These are phyloP conservation scores for Gonapodya prolifera DNA, from an alignment of 192 early-diverging fungal species.

Conservation along the genomic window DNA sequence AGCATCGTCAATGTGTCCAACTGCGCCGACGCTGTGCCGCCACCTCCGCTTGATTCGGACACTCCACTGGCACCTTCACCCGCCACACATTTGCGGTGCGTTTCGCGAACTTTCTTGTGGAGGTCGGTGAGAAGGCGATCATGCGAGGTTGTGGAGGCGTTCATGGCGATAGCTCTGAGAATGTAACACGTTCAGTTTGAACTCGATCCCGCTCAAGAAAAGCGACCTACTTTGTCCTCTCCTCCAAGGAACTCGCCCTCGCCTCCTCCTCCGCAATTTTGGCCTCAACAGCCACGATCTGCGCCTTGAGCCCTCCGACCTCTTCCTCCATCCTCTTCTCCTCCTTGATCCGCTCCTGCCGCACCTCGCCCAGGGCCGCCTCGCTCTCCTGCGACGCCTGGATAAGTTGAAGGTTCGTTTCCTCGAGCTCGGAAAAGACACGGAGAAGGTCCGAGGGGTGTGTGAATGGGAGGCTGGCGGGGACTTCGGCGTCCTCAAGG, in stretches of 20 bases:
- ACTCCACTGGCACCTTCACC: conserved; percentile 43
- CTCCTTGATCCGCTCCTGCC: conserved; percentile 37
- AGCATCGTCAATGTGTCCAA: conserved; percentile 42
- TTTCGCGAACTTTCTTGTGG: conserved; percentile 44
- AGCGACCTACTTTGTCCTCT: conserved; percentile 27
- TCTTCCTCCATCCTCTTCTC: conserved; percentile 33
- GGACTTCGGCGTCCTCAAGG: conserved; percentile 20
- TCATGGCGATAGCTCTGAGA: no score
- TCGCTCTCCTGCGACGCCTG: conserved; percentile 51
- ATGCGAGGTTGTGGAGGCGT: no score
- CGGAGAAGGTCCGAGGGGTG: conserved; percentile 38
- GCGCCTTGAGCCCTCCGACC: no score
- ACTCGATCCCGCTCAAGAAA: not conserved
- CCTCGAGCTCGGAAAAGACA: conserved; percentile 45
- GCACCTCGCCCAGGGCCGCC: conserved; percentile 41
- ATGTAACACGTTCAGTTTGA: no score
- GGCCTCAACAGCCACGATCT: conserved; percentile 38
- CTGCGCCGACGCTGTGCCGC: no score
- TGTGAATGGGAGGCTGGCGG: conserved; percentile 31
- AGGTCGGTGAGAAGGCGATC: conserved; percentile 39
- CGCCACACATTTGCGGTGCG: conserved; percentile 38
- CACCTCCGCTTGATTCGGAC: no score
- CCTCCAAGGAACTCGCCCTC: conserved; percentile 37
- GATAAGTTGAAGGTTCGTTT: conserved; percentile 44
- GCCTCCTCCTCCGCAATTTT: conserved; percentile 42